A percentile compares a stretch with the other conserved stretches of the same genome.
These are phyloP conservation scores for Orobanche coerulescens DNA, from an alignment of 257 asterid genomes.

Conservation along the genomic window DNA sequence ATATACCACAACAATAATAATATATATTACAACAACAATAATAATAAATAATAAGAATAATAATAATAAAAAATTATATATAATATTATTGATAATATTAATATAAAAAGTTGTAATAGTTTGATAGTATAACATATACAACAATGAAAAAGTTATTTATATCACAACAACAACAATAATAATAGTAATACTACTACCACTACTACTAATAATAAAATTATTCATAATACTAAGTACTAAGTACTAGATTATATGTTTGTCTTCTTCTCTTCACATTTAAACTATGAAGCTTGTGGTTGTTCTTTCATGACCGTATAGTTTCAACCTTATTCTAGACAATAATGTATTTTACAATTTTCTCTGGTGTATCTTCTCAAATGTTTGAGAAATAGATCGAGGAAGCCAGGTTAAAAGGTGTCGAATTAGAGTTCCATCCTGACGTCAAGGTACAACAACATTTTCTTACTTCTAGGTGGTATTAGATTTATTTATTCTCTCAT, in stretches of 20 bases:
- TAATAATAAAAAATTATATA: too few relatives aligned
- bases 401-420: constrained; percentile 61
- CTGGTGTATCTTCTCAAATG: constrained; percentile 23
- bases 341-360: constrained; percentile 11
- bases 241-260: not conserved
- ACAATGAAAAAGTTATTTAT: too few relatives aligned
- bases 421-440: constrained; percentile 80
- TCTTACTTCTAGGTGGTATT: not conserved
- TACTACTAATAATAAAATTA: too few relatives aligned
- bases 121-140: not conserved
- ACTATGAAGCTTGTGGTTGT: constrained; percentile 16
- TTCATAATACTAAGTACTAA: too few relatives aligned
- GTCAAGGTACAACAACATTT: constrained; percentile 47
- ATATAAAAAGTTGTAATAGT: not conserved
- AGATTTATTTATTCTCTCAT: not conserved
- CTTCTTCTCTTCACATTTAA: constrained; percentile 1
- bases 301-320: not conserved
- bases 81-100: too few relatives aligned
- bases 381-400: constrained; percentile 61
- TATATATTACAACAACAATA: too few relatives aligned
- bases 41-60: too few relatives aligned
- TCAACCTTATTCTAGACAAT: not conserved
- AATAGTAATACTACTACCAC: too few relatives aligned
- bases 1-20: too few relatives aligned
- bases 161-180: too few relatives aligned